A percentile compares a stretch with the other conserved stretches of the same genome.
Evolutionary conservation across 805 yeast genomes (phyloP).

Genomic region (Yueomyces sinensis): DNA sequence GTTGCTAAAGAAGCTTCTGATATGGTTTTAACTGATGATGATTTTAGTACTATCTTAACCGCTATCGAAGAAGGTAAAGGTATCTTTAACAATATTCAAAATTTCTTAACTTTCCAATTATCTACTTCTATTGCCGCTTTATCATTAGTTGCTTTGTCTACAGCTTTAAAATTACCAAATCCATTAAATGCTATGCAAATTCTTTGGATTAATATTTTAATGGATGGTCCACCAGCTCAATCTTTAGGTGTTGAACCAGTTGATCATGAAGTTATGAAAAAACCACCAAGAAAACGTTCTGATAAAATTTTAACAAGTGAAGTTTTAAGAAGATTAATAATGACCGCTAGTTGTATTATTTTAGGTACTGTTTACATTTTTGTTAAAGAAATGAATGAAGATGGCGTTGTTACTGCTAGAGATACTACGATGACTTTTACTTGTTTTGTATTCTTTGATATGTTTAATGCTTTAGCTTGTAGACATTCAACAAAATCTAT

Average conservation of each 20-base stretch:
- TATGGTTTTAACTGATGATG: slow-evolving; percentile 95
- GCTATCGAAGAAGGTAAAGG: slow-evolving; percentile 98
- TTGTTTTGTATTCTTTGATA: slow-evolving; percentile 87
- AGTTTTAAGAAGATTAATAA: slow-evolving; percentile 59
- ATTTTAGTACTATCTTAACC: slow-evolving; percentile 80
- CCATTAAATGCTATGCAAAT: slow-evolving; percentile 98
- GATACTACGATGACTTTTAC: slow-evolving; percentile 99
- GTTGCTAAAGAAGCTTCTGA: slow-evolving; percentile 98
- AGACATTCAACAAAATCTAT: slow-evolving; percentile 79
- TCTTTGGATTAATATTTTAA: slow-evolving; percentile 88
- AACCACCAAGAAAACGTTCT: slow-evolving; percentile 85
- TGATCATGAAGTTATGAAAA: slow-evolving; percentile 87
- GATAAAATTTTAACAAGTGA: slow-evolving; percentile 69
- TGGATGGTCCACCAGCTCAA: slow-evolving; percentile 99
- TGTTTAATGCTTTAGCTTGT: slow-evolving; percentile 93
- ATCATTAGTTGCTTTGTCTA: slow-evolving; percentile 75
- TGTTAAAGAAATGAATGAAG: slow-evolving; percentile 69
- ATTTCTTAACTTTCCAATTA: slow-evolving; percentile 86
- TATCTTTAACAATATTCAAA: slow-evolving; percentile 89
- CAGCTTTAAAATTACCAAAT: slow-evolving; percentile 77
- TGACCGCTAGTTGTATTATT: slow-evolving; percentile 61
- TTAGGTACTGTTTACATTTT: slow-evolving; percentile 87
- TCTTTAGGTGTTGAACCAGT: slow-evolving; percentile 96
- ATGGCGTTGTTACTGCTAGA: slow-evolving; percentile 71
- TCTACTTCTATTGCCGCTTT: slow-evolving; percentile 94